These are phyloP conservation scores for Verticillium klebahnii DNA, from an alignment of 2,329 filamentous ascomycete genomes.

Conservation along the genomic window DNA sequence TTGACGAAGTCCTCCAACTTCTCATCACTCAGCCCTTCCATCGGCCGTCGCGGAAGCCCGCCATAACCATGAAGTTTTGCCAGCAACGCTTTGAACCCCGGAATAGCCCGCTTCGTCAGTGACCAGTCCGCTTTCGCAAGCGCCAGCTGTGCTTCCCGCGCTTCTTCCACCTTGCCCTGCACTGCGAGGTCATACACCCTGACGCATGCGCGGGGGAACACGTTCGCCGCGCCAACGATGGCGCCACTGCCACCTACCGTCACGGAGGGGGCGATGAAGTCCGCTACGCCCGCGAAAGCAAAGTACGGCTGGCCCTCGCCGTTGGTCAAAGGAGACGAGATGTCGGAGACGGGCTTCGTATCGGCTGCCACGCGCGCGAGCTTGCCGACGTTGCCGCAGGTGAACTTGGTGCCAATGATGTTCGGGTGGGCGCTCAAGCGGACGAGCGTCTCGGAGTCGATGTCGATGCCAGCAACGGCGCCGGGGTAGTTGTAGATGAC, in stretches of 20 bases:
- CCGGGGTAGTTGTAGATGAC: conserved; percentile 15
- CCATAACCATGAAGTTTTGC: conserved; percentile 50
- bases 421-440: conserved; percentile 51
- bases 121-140: conserved; percentile 15
- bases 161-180: conserved; percentile 10
- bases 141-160: conserved; percentile 12
- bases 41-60: conserved; percentile 45
- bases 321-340: neutral
- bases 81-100: conserved; percentile 16
- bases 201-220: conserved; percentile 15
- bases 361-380: conserved; percentile 48
- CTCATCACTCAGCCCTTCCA: conserved; percentile 13
- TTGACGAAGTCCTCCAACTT: conserved; percentile 6
- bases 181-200: conserved; percentile 15
- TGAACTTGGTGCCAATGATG: conserved; percentile 52
- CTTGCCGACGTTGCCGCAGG: conserved; percentile 53
- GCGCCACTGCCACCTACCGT: conserved; percentile 13
- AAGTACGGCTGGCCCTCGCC: conserved; percentile 5
- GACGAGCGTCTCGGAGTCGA: conserved; percentile 12
- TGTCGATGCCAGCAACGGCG: conserved; percentile 12
- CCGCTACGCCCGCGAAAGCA: conserved; percentile 14
- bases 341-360: conserved; percentile 9
- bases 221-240: conserved; percentile 15
- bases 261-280: conserved; percentile 12
- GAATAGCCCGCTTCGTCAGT: conserved; percentile 16